Evolutionary conservation across 805 yeast genomes (phyloP), one percentile per base, ranked within the genome.

Genomic region (Pachysolen tannophilus): DNA sequence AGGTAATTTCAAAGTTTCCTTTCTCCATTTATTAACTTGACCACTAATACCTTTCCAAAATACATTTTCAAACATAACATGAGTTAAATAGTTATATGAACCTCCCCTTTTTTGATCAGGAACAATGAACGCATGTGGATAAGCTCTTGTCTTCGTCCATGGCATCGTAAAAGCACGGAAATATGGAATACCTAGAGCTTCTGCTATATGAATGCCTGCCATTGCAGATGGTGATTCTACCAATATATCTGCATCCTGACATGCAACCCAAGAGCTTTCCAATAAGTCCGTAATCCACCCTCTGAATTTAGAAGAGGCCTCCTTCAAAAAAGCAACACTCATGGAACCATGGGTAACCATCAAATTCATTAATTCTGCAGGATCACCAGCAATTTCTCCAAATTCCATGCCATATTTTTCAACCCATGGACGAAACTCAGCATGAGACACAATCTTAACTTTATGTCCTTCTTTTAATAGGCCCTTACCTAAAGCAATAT

Each of bases 121-220:
- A 6, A 85, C 95, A 52, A 88, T 76, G 44, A 90, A 87, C 0
- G 97, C 97, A 63, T 90, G 97, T 1, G 97, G 97, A 52, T 90
- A 90, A 0, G 96, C 94, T 45, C 94, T 68, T 1, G 97, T 88
- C 41, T 95, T 62, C 0, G 97, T 85, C 97, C 97, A 90, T 0
- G 97, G 97, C 97, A 90, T 90, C 0, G 97, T 90, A 53, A 90
- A 90, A 0, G 97, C 97, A 48, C 97, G 67, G 63, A 84, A 82
- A 53, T 90, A 90, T 0, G 97, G 95, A 38, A 90, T 82, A 15
- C 77, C 74, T 39, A 90, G 58, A 1, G 94, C 94, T 54, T 90
- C 97, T 3, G 97, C 96, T 38, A 90, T 83, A 49, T 90, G 97
- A 31, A 88, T 73, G 8, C 97, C 97, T 11, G 82, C 88, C 88